Conservation (phyloP, 2,329 filamentous ascomycete genomes). For the Fusarium fracticaudum region DNA sequence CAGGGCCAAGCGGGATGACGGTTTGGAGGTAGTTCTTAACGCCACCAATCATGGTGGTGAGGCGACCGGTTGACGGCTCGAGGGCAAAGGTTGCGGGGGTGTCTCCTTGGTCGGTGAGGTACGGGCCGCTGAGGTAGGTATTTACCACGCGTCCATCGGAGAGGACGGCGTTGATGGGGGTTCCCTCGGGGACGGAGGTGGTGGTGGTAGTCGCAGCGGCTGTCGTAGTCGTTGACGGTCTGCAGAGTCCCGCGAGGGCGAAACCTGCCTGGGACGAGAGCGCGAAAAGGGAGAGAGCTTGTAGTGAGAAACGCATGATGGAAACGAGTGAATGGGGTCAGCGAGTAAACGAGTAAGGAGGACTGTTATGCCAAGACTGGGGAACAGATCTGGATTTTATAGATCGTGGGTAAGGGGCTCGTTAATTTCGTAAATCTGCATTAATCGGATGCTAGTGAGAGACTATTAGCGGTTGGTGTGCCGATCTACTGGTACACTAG, state of each 20-base stretch:
- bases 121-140: background rate
- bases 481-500: background rate
- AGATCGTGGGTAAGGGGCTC: background rate
- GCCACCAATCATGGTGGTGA: background rate
- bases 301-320: accelerated
- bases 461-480: background rate
- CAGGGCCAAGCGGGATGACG: background rate
- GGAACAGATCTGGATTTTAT: background rate
- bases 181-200: background rate
- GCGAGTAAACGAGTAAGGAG: background rate
- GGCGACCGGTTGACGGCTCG: background rate
- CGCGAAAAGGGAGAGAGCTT: accelerated
- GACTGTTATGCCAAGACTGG: background rate
- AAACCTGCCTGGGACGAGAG: background rate
- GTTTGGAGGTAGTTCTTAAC: background rate
- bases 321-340: too few relatives aligned
- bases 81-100: background rate
- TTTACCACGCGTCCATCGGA: background rate
- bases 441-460: background rate
- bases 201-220: background rate
- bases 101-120: background rate
- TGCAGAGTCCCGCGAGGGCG: background rate
- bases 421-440: background rate
- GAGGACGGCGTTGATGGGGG: background rate
- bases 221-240: background rate